Conservation (phyloP, 805 yeast species). For the Zygosaccharomyces lentus region DNA sequence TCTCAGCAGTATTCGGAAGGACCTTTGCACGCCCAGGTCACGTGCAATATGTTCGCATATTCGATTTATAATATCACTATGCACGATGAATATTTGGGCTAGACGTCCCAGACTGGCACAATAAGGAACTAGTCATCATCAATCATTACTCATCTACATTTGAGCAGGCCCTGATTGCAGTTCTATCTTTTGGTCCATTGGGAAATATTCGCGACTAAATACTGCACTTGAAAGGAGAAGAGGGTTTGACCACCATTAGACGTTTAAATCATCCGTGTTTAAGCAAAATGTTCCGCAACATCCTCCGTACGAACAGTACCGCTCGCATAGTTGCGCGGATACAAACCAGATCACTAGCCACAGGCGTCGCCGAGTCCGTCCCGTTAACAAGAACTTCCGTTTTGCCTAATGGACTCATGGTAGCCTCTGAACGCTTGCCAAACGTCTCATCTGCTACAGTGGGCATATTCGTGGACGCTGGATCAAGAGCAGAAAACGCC, state of each 20-base stretch:
- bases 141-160: neutral
- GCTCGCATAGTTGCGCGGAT: neutral
- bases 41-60: too few species aligned
- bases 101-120: too few species aligned
- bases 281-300: slow-evolving; percentile 3
- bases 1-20: too few species aligned
- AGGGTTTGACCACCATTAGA: neutral
- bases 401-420: slow-evolving; percentile 87
- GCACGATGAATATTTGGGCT: too few species aligned
- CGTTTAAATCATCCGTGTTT: neutral
- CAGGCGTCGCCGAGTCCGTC: slow-evolving; percentile 9
- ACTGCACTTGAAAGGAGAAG: neutral
- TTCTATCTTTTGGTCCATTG: too few species aligned
- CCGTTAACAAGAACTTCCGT: slow-evolving; percentile 63
- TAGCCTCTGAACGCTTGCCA: slow-evolving; percentile 86
- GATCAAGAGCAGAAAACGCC: slow-evolving; percentile 88
- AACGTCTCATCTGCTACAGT: slow-evolving; percentile 92
- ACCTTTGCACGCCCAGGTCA: too few species aligned
- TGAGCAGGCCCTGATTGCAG: neutral
- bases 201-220: too few species aligned
- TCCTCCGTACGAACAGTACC: neutral
- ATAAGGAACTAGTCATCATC: neutral
- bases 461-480: slow-evolving; percentile 98
- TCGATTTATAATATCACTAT: too few species aligned
- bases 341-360: neutral